Percentiles rank a stretch among this genome's conserved stretches.
phyloP scores from a whole-genome alignment of 2,329 filamentous ascomycete genomes.

The Penicillium rolfsii region DNA sequence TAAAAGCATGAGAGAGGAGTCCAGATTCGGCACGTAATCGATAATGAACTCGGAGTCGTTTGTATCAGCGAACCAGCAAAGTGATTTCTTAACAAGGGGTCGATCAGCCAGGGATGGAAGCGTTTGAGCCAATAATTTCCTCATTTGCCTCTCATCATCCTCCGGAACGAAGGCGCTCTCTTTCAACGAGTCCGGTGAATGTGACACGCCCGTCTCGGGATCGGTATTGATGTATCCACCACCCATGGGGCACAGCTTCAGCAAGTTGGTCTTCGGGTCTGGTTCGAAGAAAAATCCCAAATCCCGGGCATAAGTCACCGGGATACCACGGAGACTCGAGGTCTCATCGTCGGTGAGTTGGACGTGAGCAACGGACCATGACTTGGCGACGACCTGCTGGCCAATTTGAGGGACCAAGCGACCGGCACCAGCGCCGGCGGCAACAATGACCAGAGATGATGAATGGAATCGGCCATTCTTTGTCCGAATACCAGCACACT shows the following conservation, averaged over 20 bases:
- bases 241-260: conserved; percentile 65
- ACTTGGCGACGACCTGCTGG: conserved; percentile 57
- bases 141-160: conserved; percentile 57
- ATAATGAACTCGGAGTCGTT: conserved; percentile 63
- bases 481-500: conserved; percentile 43
- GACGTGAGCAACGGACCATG: conserved; percentile 64
- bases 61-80: conserved; percentile 69
- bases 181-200: conserved; percentile 45
- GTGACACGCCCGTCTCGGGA: conserved; percentile 43
- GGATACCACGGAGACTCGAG: conserved; percentile 58
- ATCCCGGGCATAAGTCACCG: conserved; percentile 64
- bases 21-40: conserved; percentile 59
- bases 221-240: conserved; percentile 60
- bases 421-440: conserved; percentile 56
- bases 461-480: conserved; percentile 44
- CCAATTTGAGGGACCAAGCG: conserved; percentile 55
- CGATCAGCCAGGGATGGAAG: conserved; percentile 58
- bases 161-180: conserved; percentile 55
- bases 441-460: conserved; percentile 52
- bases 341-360: conserved; percentile 60
- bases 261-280: conserved; percentile 59
- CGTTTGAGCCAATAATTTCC: conserved; percentile 55
- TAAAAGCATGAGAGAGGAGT: conserved; percentile 53
- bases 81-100: conserved; percentile 58
- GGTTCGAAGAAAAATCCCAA: conserved; percentile 69